Base-by-base conservation (phyloP, 1,284 basidiomycete genomes). In the Testicularia cyperi region DNA sequence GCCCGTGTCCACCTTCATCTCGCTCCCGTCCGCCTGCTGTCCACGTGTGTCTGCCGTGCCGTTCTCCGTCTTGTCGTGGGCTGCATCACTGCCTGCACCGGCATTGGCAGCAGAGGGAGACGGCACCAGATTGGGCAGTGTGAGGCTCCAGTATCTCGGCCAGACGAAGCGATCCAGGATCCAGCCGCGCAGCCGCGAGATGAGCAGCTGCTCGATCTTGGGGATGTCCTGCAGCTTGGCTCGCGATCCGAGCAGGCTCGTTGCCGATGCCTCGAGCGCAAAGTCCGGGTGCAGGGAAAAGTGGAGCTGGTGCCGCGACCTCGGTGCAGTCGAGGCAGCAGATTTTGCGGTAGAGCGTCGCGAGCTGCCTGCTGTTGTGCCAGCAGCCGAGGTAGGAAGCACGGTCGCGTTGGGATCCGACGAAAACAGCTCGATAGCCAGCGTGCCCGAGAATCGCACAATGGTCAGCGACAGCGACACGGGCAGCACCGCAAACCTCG, bases 201-300 rank as follows among this genome's bases (percentile, higher is more conserved):
- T 64, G 39, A 83, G 77, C 22, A 83, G 77, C 64, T 83, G 82
- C 55, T 83, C 82, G 29, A 83, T 79, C 66, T 83, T 83, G 9
- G 82, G 82, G 2, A 83, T 80, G 60, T 83, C 82, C 55, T 83
- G 81, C 15, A 83, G 73, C 69, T 83, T 83, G 5, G 82, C 82
- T 38, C 82, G 68, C 15, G 79, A 80, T 5, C 82, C 82, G 4
- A 83, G 74, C 14, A 83, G 72, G 35, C 79, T 81, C 4, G 80
- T 79, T 0, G 81, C 80, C 26, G 80, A 79, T 26, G 82, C 77
- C 34, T 80, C 79, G 26, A 83, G 78, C 15, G 80, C 78, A 57
- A 83, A 83, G 68, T 83, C 82, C 2, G 82, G 82, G 26, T 82
- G 77, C 1, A 83, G 74, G 12, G 79, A 81, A 29, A 82, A 74